Evolutionary conservation across 192 early-diverging fungal genomes (phyloP), one percentile per base, ranked within the genome.

Genomic region (Coemansia erecta): DNA sequence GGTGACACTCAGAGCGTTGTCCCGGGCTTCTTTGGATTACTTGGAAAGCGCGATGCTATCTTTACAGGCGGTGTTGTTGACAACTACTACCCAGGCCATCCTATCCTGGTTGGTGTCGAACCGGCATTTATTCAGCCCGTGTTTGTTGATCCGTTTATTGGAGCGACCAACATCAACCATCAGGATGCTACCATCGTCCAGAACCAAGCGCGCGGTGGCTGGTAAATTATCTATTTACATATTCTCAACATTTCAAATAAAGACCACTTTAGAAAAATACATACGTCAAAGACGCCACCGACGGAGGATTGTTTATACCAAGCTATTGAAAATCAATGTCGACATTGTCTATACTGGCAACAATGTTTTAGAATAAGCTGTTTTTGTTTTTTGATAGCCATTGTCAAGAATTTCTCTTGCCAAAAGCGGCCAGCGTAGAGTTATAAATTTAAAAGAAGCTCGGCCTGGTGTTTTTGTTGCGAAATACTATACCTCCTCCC

Each of bases 1-100:
- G 71, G 71, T 26, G 60, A 62, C 53, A 45, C 63, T 9, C 58
- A 72, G 23, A 42, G 55, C 28, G 47, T 61, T 18, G 43, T 58
- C 26, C 59, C 66, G 4, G 52, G 47, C 3, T 8, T 65, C n/a
- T 28, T 55, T 42, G 21, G 53, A 8, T n/a, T 42, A 13, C 40
- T 41, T 23, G 18, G 44, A 37, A 72, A 53, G 51, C 60, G 60
- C 17, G 67, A 62, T 8, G 55, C 31, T 9, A 41, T 35, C 2
- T 19, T 64, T 9, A 64, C 50, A 17, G 62, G 46, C 23, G 50
- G 50, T 52, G 50, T 52, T 26, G 5, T 53, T 24, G 15, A 53
- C 17, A 11, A 37, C 51, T 37, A 37, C 8, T 39, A 37, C 31
- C 51, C 51, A 9, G 51, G n/a, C n/a, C 17, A 24, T 24, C 50